Conservation (phyloP, 257 asterid species). For the Capsicum rhomboideum region DNA sequence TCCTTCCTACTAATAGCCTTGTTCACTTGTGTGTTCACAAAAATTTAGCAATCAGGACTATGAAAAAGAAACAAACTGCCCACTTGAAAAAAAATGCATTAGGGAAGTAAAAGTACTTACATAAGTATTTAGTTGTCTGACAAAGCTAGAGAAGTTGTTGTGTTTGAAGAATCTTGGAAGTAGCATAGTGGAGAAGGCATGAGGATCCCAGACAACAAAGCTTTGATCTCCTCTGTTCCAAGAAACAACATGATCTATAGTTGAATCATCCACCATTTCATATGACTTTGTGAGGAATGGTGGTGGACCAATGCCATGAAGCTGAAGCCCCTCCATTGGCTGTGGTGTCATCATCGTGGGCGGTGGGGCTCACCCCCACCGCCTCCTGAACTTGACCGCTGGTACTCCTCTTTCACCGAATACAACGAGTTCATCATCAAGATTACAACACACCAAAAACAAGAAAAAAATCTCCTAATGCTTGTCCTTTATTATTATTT, state of each 20-base stretch:
- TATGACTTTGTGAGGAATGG: conserved; percentile 76
- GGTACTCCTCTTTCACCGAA: conserved; percentile 47
- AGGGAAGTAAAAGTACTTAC: conserved; percentile 25
- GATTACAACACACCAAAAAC: background rate
- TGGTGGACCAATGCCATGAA: conserved; percentile 72
- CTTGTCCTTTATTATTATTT: too few relatives aligned
- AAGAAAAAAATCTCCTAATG: too few relatives aligned
- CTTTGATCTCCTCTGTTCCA: conserved; percentile 82
- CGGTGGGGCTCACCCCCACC: background rate
- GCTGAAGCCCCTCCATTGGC: conserved; percentile 89
- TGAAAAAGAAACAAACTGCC: background rate
- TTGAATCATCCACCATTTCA: conserved; percentile 75
- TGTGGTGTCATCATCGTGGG: conserved; percentile 19
- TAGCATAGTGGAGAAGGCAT: conserved; percentile 43
- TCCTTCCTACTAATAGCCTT: conserved; percentile 1
- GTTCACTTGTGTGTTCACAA: conserved; percentile 3
- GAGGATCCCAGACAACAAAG: conserved; percentile 81
- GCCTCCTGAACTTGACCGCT: conserved; percentile 10
- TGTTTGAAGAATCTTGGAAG: conserved; percentile 72
- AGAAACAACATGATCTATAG: conserved; percentile 41
- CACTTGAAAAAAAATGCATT: background rate
- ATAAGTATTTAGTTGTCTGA: conserved; percentile 85
- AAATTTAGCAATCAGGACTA: background rate
- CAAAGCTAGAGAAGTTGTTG: conserved; percentile 80
- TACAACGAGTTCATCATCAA: conserved; percentile 20